Evolutionary conservation across 768 basidiomycete species (phyloP).

Genomic region (Agaricus sinodeliciosus): DNA sequence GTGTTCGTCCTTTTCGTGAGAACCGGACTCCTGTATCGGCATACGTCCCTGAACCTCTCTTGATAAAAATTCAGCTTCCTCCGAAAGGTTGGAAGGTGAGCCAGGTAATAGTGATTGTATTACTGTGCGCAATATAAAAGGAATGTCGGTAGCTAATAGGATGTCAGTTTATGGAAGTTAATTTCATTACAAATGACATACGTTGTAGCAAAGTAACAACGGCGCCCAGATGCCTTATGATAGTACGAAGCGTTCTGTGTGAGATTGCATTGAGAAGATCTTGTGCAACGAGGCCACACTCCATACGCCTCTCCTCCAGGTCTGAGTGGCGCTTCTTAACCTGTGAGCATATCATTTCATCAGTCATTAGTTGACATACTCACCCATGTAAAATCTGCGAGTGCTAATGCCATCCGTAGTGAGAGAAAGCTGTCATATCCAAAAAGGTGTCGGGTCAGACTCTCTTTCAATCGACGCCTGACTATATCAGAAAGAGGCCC

Average conservation of each 20-base stretch:
- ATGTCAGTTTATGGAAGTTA: background rate
- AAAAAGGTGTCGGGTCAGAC: conserved; percentile 51
- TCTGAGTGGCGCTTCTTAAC: conserved; percentile 40
- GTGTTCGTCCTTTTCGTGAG: conserved; percentile 42
- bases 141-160: conserved; percentile 47
- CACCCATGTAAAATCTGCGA: conserved; percentile 48
- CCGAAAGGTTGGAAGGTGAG: conserved; percentile 31
- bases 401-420: conserved; percentile 48
- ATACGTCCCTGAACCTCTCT: conserved; percentile 19
- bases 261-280: conserved; percentile 44
- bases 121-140: conserved; percentile 58
- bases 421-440: conserved; percentile 50
- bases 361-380: background rate
- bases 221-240: conserved; percentile 52
- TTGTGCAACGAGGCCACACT: conserved; percentile 49
- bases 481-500: conserved; percentile 26
- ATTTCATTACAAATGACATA: conserved; percentile 22
- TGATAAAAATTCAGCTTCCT: conserved; percentile 28
- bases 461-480: conserved; percentile 39
- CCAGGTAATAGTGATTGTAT: conserved; percentile 53
- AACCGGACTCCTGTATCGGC: conserved; percentile 15
- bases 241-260: conserved; percentile 43
- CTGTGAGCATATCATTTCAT: background rate
- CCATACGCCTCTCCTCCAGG: conserved; percentile 30
- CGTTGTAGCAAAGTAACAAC: conserved; percentile 36